Evolutionary conservation across 73 alveolate species (phyloP).

Genomic region (Symbiodinium natans): DNA sequence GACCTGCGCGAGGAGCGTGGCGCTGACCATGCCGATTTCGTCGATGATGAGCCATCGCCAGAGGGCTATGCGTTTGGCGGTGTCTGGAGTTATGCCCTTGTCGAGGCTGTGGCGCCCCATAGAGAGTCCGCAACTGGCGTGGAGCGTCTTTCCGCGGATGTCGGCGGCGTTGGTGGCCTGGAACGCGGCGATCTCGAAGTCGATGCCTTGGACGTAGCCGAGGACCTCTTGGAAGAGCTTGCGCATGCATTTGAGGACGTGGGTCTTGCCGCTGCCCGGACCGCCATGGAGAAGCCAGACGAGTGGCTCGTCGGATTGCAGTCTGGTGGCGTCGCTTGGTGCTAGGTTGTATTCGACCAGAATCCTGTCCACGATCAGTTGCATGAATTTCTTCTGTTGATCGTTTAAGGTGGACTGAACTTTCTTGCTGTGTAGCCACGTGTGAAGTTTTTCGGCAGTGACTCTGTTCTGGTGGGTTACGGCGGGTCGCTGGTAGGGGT

Average conservation of each 20-base stretch:
- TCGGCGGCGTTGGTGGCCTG: conserved; percentile 66
- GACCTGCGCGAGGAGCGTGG: not conserved
- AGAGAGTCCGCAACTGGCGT: not conserved
- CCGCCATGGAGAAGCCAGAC: not conserved
- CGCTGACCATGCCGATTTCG: too few relatives aligned
- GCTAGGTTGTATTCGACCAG: too few relatives aligned
- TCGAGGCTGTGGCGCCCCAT: not conserved
- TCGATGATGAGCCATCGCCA: too few relatives aligned
- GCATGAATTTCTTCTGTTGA: not conserved
- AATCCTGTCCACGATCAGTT: too few relatives aligned
- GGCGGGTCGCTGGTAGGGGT: too few relatives aligned
- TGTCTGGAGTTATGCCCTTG: not conserved
- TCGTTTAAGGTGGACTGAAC: too few relatives aligned
- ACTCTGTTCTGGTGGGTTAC: too few relatives aligned
- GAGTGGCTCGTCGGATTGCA: too few relatives aligned
- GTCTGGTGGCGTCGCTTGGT: too few relatives aligned
- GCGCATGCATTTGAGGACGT: not conserved
- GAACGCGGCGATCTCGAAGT: conserved; percentile 25
- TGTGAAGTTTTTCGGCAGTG: too few relatives aligned
- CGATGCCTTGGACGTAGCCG: conserved; percentile 34
- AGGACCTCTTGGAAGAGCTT: conserved; percentile 6
- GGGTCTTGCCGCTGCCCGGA: not conserved
- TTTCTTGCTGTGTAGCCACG: too few relatives aligned
- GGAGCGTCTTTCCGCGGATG: conserved; percentile 13
- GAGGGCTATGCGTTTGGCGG: not conserved